Conservation (phyloP, 2,329 filamentous ascomycete genomes). For the Grosmannia huntii region DNA sequence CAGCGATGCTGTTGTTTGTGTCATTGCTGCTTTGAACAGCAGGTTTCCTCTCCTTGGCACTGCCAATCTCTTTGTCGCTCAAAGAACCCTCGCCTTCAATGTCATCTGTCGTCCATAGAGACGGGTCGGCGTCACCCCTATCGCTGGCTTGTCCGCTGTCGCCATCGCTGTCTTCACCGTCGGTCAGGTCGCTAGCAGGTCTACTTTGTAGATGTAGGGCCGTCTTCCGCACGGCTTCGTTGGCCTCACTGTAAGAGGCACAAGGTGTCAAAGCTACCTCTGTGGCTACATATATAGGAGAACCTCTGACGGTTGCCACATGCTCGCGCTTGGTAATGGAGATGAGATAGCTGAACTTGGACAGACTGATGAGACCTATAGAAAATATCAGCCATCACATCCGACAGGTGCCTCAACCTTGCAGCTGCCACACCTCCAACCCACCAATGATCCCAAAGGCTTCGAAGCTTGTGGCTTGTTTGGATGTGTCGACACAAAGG, state of each 20-base stretch:
- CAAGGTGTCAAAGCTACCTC: conserved; percentile 87
- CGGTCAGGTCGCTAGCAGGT: conserved; percentile 23
- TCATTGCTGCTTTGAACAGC: background rate
- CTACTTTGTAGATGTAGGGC: conserved; percentile 25
- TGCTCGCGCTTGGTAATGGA: conserved; percentile 78
- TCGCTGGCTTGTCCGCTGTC: conserved; percentile 9
- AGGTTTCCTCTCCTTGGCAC: conserved; percentile 14
- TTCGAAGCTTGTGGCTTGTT: conserved; percentile 38
- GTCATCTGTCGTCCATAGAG: conserved; percentile 6
- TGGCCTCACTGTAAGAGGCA: conserved; percentile 60
- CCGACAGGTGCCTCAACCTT: background rate
- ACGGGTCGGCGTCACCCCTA: conserved; percentile 16
- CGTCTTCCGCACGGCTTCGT: conserved; percentile 55
- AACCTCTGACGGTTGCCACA: conserved; percentile 74
- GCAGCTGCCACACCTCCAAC: conserved; percentile 8
- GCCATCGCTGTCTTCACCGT: conserved; percentile 30
- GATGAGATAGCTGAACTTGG: conserved; percentile 70
- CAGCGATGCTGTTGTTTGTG: conserved; percentile 52
- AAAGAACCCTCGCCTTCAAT: background rate
- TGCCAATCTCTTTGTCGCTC: conserved; percentile 13
- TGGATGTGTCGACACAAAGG: conserved; percentile 28
- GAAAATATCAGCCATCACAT: conserved; percentile 1
- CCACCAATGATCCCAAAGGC: conserved; percentile 47
- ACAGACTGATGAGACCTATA: conserved; percentile 71
- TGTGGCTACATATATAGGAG: conserved; percentile 73